These are phyloP conservation scores for Termitomyces eurrhizus DNA, from an alignment of 768 basidiomycete species.

Conservation along the genomic window DNA sequence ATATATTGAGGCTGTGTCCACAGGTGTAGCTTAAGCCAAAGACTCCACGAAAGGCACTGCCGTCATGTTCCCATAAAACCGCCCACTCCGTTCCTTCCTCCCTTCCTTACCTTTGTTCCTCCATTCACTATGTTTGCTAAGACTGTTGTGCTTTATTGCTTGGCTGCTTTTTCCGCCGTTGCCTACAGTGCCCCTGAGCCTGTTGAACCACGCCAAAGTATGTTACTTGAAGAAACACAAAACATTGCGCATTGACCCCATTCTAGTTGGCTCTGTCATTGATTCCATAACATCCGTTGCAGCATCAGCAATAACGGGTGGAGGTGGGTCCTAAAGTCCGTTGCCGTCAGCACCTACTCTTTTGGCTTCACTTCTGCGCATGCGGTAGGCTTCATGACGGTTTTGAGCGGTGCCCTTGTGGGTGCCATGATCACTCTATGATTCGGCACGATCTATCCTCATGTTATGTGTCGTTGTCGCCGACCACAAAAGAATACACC, in stretches of 20 bases:
- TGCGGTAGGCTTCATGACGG: constrained; percentile 29
- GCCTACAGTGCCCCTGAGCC: constrained; percentile 32
- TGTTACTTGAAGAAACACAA: constrained; percentile 7
- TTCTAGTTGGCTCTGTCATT: constrained; percentile 34
- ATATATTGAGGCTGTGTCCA: constrained; percentile 4
- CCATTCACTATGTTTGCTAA: constrained; percentile 36
- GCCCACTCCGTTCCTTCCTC: constrained; percentile 10
- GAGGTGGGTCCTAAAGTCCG: constrained; percentile 22
- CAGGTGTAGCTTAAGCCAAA: not conserved
- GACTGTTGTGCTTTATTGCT: constrained; percentile 29
- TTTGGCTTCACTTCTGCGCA: constrained; percentile 26
- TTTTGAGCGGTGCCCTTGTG: constrained; percentile 35
- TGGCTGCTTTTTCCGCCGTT: constrained; percentile 30
- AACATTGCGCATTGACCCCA: not conserved
- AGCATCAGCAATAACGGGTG: constrained; percentile 24
- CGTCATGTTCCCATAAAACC: not conserved
- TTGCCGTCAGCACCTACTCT: constrained; percentile 21
- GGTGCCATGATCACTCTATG: constrained; percentile 38
- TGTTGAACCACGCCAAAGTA: constrained; percentile 41
- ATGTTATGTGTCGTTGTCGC: not conserved
- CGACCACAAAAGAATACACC: constrained; percentile 5
- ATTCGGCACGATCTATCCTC: not conserved
- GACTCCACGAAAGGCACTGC: not conserved
- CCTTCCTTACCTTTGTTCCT: constrained; percentile 3
- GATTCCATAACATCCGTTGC: constrained; percentile 34